Percentiles rank a stretch among this genome's conserved stretches.
Conservation (phyloP, 2,329 filamentous ascomycete species). For the Ramichloridium luteum region DNA sequence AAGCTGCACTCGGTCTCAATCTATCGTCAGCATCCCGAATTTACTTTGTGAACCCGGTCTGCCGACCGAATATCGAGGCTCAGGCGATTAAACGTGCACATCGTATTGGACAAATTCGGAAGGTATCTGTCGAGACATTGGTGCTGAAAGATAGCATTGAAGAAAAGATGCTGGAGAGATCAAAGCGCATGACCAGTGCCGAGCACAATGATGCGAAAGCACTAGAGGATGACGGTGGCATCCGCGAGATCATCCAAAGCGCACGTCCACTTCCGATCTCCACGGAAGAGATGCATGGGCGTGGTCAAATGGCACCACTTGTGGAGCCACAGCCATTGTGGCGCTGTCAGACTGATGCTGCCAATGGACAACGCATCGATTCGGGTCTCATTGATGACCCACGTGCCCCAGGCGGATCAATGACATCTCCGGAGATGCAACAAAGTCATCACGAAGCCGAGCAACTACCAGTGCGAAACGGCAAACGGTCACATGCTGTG, state of each 20-base stretch:
- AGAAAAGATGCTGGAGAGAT: slow-evolving; percentile 65
- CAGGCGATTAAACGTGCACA: slow-evolving; percentile 87
- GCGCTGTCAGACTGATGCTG: slow-evolving; percentile 25
- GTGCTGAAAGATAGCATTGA: slow-evolving; percentile 72
- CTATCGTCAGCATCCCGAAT: slow-evolving; percentile 72
- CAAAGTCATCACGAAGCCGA: too few species aligned
- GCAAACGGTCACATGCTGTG: too few species aligned
- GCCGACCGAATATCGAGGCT: slow-evolving; percentile 71
- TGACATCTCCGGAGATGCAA: too few species aligned
- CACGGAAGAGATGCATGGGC: slow-evolving; percentile 20
- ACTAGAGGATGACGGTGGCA: slow-evolving; percentile 46
- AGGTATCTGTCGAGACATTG: slow-evolving; percentile 75
- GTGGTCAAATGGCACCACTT: slow-evolving; percentile 31
- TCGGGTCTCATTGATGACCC: too few species aligned
- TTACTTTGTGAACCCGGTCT: slow-evolving; percentile 80
- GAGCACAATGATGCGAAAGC: slow-evolving; percentile 44
- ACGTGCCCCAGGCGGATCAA: too few species aligned
- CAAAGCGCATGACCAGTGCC: slow-evolving; percentile 58
- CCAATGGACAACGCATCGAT: too few species aligned
- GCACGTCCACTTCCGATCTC: slow-evolving; percentile 38
- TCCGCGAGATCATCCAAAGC: slow-evolving; percentile 47
- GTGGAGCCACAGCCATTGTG: slow-evolving; percentile 34
- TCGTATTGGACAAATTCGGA: slow-evolving; percentile 68
- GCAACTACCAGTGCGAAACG: too few species aligned
- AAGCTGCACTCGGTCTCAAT: slow-evolving; percentile 80